Evolutionary conservation across 208 protist species (phyloP).

Genomic region (Crithidia thermophila): DNA sequence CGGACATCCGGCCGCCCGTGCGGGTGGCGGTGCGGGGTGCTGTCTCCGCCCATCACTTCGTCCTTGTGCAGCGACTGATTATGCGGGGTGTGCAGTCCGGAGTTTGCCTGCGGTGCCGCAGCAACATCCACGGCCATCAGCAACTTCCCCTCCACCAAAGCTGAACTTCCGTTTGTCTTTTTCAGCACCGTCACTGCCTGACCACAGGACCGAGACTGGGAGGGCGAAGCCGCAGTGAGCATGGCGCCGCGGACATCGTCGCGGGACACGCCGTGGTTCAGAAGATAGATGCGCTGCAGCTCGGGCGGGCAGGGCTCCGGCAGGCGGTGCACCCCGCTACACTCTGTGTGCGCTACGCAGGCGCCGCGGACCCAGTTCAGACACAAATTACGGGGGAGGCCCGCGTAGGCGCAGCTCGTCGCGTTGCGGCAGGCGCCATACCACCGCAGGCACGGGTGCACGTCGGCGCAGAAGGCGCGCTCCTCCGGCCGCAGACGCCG

Average conservation of each 20-base stretch:
- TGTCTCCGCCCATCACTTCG: conserved; percentile 6
- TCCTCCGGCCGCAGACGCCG: conserved; percentile 26
- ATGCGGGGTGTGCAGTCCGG: conserved; percentile 18
- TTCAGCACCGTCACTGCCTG: no score
- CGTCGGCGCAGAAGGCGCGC: conserved; percentile 39
- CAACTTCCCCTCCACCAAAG: not conserved
- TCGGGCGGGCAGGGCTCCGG: conserved; percentile 59
- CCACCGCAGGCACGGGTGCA: conserved; percentile 78
- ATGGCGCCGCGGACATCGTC: conserved; percentile 6
- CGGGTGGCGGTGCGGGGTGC: conserved; percentile 25
- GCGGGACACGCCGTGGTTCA: conserved; percentile 61
- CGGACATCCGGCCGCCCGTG: not conserved
- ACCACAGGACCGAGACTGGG: not conserved
- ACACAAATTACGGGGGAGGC: conserved; percentile 70
- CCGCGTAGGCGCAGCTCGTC: conserved; percentile 61
- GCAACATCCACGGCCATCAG: no score
- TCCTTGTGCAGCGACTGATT: conserved; percentile 25
- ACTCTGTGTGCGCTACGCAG: conserved; percentile 50
- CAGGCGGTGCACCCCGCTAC: conserved; percentile 74
- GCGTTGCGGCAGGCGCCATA: conserved; percentile 75
- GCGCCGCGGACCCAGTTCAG: conserved; percentile 74
- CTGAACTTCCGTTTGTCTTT: no score
- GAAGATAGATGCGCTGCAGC: conserved; percentile 51
- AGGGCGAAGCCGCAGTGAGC: not conserved
- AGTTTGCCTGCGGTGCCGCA: no score